These are phyloP conservation scores for Rhinocladiella similis DNA, from an alignment of 2,329 filamentous ascomycete species.

Conservation along the genomic window DNA sequence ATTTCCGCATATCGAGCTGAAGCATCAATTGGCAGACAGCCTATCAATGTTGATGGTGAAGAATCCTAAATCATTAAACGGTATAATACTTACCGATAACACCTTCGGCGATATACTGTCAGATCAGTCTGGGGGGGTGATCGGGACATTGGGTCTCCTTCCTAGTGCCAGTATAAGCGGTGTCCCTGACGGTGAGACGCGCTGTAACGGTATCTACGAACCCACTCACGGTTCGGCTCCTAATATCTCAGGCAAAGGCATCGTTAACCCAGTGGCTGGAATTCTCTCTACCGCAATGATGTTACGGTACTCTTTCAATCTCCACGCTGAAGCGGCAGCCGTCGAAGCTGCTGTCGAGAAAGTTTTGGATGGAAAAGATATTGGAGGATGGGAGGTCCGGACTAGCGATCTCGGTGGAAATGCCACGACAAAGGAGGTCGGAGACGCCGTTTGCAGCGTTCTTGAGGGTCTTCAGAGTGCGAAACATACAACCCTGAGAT, in stretches of 20 bases:
- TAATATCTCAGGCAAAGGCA: slow-evolving; percentile 91
- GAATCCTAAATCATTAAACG: slow-evolving; percentile 90
- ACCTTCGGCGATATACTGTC: slow-evolving; percentile 99
- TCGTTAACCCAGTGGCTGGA: slow-evolving; percentile 95
- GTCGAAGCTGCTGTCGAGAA: slow-evolving; percentile 96
- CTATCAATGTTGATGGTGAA: slow-evolving; percentile 98
- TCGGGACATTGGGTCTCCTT: slow-evolving; percentile 94
- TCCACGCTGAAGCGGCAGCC: slow-evolving; percentile 76
- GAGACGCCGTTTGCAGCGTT: slow-evolving; percentile 79
- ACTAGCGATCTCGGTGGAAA: slow-evolving; percentile 95
- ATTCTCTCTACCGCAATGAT: slow-evolving; percentile 98
- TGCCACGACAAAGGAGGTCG: slow-evolving; percentile 92
- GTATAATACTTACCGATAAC: slow-evolving; percentile 91
- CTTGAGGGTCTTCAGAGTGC: slow-evolving; percentile 35
- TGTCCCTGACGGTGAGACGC: slow-evolving; percentile 75
- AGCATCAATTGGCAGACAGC: slow-evolving; percentile 97
- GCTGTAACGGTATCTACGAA: slow-evolving; percentile 82
- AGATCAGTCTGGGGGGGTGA: slow-evolving; percentile 98
- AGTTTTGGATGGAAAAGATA: slow-evolving; percentile 90
- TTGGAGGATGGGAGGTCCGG: slow-evolving; percentile 57
- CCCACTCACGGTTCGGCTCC: slow-evolving; percentile 96
- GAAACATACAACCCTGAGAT: no score
- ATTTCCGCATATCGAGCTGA: slow-evolving; percentile 92
- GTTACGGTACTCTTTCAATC: slow-evolving; percentile 89
- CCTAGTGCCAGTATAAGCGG: slow-evolving; percentile 95